A percentile compares a stretch with the other conserved stretches of the same genome.
phyloP scores from a whole-genome alignment of 1,139 yeast species.

The Lodderomyces theae region DNA sequence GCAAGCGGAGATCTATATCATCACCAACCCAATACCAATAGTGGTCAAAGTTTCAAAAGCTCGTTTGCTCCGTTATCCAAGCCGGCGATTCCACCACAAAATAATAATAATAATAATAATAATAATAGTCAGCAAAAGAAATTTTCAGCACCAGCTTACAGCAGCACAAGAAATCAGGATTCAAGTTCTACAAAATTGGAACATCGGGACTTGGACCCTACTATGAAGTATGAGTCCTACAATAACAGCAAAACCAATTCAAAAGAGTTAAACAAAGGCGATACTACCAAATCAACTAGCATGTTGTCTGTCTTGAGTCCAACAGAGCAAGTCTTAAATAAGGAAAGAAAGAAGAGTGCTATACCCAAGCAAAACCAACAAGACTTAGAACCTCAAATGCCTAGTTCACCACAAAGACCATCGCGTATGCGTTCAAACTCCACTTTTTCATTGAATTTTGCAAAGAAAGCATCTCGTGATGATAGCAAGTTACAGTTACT shows the following conservation, averaged over 20 bases:
- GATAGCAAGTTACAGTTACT: conserved; percentile 1
- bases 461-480: conserved; percentile 8
- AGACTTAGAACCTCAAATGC: not conserved
- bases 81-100: conserved; percentile 9
- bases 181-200: not conserved
- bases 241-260: not conserved
- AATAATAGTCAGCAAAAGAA: conserved; percentile 4
- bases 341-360: not conserved
- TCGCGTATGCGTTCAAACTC: conserved; percentile 32
- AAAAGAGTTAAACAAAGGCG: not conserved
- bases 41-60: conserved; percentile 1
- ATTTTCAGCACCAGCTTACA: conserved; percentile 4
- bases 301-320: conserved; percentile 11
- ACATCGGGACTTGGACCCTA: conserved; percentile 1
- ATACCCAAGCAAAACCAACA: not conserved
- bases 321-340: not conserved
- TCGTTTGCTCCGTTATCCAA: conserved; percentile 8
- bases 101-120: conserved; percentile 1
- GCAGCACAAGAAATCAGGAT: conserved; percentile 6
- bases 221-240: conserved; percentile 1
- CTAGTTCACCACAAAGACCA: conserved; percentile 18
- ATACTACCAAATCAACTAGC: conserved; percentile 11
- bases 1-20: not conserved
- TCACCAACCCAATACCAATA: not conserved
- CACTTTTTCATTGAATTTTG: conserved; percentile 23